Base-by-base conservation (phyloP, 1,284 basidiomycete species). In the Apiotrichum veenhuisii region DNA sequence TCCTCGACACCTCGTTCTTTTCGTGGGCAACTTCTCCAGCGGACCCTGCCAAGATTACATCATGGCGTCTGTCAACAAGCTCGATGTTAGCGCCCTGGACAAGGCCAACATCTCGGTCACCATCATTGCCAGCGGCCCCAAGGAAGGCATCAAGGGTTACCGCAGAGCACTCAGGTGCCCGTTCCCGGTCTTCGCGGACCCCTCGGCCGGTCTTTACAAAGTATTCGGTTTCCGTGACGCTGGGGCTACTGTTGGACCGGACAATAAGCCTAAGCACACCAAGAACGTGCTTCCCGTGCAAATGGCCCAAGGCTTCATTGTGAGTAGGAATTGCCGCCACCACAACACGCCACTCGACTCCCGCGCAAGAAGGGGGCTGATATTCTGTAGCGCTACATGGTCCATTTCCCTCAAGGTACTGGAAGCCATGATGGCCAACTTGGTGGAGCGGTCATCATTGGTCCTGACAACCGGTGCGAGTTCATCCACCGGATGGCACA, bases 401-500 rank as follows among this genome's bases (percentile, higher is more conserved):
- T 72, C 61, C 60, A 64, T 25, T 63, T 77, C 65, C 72, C 72
- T 1, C 43, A 73, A 0, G 65, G 67, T 27, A 64, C 68, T 55
- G 70, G 70, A 0, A 73, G 74, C 4, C 71, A 65, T 27, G 54
- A 73, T 14, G 66, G 63, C 10, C 75, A 77, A 43, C 64, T 75
- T 1, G 75, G 75, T 17, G 75, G 75, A n/a, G 74, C 74, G 52
- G 73, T 74, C 54, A 63, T 74, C 26, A 58, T 75, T 12, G 58
- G 59, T 0, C 66, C 67, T 1, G 66, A 67, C 1, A 65, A 60
- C 45, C 60, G 59, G 11, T 72, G 70, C 54, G 64, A 69, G 8
- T 76, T 74, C 55, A 73, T 72, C 5, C 74, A 76, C 50, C 66
- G 75, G 14, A 77, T 76, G 75, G 71, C 67, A 5, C 72, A 67